Percentiles rank a stretch among this genome's conserved stretches.
Evolutionary conservation across 2,329 filamentous ascomycete genomes (phyloP).

Genomic region (Cladophialophora immunda): DNA sequence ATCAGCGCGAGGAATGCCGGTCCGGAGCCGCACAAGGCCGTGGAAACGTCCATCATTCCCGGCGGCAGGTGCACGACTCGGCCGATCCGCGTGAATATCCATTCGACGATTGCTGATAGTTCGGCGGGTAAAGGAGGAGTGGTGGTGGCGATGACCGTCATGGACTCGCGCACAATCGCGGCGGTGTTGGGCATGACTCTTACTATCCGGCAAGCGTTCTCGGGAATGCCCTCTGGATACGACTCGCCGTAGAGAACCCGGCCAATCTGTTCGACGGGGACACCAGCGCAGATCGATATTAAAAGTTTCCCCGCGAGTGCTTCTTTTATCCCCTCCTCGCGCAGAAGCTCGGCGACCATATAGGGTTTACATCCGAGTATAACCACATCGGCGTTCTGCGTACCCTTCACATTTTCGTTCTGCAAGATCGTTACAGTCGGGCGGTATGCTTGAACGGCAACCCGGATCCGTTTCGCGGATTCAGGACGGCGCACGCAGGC

Average conservation of each 20-base stretch:
- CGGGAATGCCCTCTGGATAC: conserved; percentile 56
- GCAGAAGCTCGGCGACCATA: conserved; percentile 73
- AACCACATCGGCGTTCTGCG: conserved; percentile 74
- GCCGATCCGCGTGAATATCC: conserved; percentile 65
- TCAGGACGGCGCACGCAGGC: conserved; percentile 78
- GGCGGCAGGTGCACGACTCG: conserved; percentile 40
- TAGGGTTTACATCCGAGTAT: conserved; percentile 84
- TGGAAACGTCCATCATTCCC: conserved; percentile 41
- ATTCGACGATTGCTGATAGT: conserved; percentile 57
- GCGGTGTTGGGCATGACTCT: conserved; percentile 88
- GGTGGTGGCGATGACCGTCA: conserved; percentile 77
- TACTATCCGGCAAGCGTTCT: conserved; percentile 64
- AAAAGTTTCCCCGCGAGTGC: conserved; percentile 82
- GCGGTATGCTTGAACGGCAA: conserved; percentile 69
- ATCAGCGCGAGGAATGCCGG: conserved; percentile 69
- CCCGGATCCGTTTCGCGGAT: conserved; percentile 73
- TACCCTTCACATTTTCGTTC: conserved; percentile 75
- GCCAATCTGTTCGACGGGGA: conserved; percentile 74
- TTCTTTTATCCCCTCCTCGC: conserved; percentile 67
- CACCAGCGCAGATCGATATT: conserved; percentile 81
- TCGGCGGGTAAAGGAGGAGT: conserved; percentile 56
- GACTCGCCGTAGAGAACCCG: conserved; percentile 53
- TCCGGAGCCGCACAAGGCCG: conserved; percentile 59
- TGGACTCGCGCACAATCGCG: conserved; percentile 77
- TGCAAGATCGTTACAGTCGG: conserved; percentile 70